phyloP scores from a whole-genome alignment of 2,329 filamentous ascomycete genomes.

The Blastomyces silverae region DNA sequence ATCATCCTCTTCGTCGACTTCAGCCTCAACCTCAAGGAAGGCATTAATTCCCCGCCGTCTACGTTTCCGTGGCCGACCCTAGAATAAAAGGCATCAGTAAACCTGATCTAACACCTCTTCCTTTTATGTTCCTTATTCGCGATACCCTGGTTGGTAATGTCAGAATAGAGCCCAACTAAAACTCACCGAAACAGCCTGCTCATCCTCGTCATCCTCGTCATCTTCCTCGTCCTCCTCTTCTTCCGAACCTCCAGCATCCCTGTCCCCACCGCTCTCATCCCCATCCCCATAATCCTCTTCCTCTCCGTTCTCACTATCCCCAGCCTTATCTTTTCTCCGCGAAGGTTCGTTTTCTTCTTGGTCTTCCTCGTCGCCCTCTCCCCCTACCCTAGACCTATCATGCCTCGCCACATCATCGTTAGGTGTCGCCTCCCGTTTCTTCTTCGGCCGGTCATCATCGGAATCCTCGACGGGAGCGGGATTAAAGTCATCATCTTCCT shows the following conservation, averaged over 20 bases:
- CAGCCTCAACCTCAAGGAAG: constrained; percentile 97
- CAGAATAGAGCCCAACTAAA: neutral
- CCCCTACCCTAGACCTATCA: constrained; percentile 22
- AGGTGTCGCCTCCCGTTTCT: constrained; percentile 5
- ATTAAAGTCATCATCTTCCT: constrained; percentile 83
- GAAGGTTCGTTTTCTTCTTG: constrained; percentile 41
- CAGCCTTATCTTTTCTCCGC: constrained; percentile 40
- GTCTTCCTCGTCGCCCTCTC: constrained; percentile 34
- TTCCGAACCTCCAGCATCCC: constrained; percentile 46
- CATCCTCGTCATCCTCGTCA: constrained; percentile 41
- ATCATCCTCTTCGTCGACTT: constrained; percentile 91
- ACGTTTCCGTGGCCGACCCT: constrained; percentile 73
- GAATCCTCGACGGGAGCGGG: constrained; percentile 67
- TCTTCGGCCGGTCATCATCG: constrained; percentile 52
- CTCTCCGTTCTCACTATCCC: constrained; percentile 39
- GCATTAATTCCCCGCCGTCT: constrained; percentile 65
- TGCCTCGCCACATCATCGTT: constrained; percentile 36
- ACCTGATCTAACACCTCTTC: constrained; percentile 23
- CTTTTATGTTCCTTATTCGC: constrained; percentile 17
- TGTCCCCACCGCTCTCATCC: constrained; percentile 38
- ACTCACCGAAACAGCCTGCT: constrained; percentile 54
- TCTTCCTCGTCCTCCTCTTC: constrained; percentile 58
- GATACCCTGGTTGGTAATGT: neutral
- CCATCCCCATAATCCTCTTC: constrained; percentile 26
- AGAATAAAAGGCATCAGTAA: constrained; percentile 18